These are phyloP conservation scores for Sextonia rubra DNA, from an alignment of 164 flowering plant genomes.

Conservation along the genomic window DNA sequence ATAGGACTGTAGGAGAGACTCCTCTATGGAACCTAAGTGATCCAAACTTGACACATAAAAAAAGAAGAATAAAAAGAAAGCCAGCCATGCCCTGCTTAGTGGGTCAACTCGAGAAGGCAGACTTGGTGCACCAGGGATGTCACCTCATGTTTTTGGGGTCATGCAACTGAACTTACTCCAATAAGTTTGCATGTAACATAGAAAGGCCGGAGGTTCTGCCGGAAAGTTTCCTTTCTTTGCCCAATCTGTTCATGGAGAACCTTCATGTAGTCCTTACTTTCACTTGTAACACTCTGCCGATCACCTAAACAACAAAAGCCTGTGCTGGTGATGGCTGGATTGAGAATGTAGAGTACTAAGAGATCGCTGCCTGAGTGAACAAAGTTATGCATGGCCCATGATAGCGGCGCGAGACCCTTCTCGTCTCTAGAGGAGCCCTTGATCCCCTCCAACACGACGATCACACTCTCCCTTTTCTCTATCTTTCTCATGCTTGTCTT, in stretches of 20 bases:
- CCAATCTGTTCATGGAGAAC: constrained; percentile 16
- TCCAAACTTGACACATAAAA: background rate
- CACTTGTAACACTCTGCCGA: constrained; percentile 1
- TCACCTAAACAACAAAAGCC: constrained; percentile 17
- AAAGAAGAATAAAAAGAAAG: no score
- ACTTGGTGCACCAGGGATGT: background rate
- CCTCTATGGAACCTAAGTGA: background rate
- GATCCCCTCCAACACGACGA: constrained; percentile 27
- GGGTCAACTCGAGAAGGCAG: background rate
- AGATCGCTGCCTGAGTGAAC: constrained; percentile 8
- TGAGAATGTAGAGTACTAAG: constrained; percentile 24
- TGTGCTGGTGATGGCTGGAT: constrained; percentile 4
- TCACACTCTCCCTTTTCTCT: constrained; percentile 15
- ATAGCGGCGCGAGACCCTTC: constrained; percentile 19
- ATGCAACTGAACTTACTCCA: constrained; percentile 23
- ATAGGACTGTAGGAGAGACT: background rate
- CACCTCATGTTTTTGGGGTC: background rate
- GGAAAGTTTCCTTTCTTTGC: constrained; percentile 19
- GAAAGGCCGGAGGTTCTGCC: constrained; percentile 23
- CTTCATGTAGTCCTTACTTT: constrained; percentile 3
- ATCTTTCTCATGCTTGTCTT: constrained; percentile 2
- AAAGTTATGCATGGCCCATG: constrained; percentile 13
- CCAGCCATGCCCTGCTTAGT: background rate
- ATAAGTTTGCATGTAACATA: constrained; percentile 25
- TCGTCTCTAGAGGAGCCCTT: constrained; percentile 16